phyloP scores from a whole-genome alignment of 495 filamentous ascomycete species.

The Trichoderma parareesei region DNA sequence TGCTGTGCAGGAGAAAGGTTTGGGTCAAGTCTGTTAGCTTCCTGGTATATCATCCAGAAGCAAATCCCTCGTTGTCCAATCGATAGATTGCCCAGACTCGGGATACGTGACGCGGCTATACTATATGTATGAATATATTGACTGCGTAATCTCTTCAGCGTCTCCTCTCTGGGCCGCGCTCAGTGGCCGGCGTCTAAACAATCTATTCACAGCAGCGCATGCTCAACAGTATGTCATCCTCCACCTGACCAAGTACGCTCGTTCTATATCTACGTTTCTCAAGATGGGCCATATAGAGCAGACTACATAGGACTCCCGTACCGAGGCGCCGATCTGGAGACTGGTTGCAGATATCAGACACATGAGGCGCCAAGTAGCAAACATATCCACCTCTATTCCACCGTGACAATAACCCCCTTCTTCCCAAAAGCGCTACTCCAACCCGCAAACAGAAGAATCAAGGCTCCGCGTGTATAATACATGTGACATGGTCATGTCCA shows the following conservation, averaged over 20 bases:
- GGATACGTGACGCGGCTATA: too few species aligned
- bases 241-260: too few species aligned
- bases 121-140: neutral
- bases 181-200: neutral
- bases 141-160: neutral
- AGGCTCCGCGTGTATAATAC: conserved; percentile 4
- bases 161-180: conserved; percentile 3
- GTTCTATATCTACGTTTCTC: too few species aligned
- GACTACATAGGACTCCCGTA: neutral
- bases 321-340: neutral
- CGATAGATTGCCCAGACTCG: too few species aligned
- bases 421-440: neutral
- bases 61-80: too few species aligned
- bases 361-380: too few species aligned
- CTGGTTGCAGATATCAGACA: too few species aligned
- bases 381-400: neutral
- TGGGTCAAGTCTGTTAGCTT: too few species aligned
- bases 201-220: neutral
- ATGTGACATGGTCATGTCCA: neutral
- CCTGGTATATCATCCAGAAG: too few species aligned
- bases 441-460: neutral
- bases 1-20: too few species aligned
- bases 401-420: neutral
- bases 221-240: neutral
- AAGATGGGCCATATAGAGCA: neutral